Percentiles rank a stretch among this genome's conserved stretches.
These are phyloP conservation scores for Cordia subcordata DNA, from an alignment of 257 asterid genomes.

Conservation along the genomic window DNA sequence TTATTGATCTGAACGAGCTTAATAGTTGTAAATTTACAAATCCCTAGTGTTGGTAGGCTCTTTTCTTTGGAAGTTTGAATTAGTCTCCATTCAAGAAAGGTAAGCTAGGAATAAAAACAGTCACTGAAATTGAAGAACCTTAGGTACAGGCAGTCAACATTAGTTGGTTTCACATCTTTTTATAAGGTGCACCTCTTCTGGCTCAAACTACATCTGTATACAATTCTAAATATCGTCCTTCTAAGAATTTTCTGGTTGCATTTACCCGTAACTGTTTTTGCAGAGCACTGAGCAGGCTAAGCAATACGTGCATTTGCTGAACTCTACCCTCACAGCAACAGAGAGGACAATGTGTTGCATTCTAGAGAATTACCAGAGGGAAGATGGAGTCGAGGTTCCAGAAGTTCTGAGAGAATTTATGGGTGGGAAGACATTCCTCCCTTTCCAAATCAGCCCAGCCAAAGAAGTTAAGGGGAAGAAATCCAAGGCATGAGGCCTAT, in stretches of 20 bases:
- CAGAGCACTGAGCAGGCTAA: conserved; percentile 73
- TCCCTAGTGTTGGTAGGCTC: too few relatives aligned
- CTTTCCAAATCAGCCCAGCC: conserved; percentile 41
- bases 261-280: conserved; percentile 12
- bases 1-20: too few relatives aligned
- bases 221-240: background rate
- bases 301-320: conserved; percentile 85
- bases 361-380: conserved; percentile 84
- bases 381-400: conserved; percentile 86
- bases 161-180: too few relatives aligned
- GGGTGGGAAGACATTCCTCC: conserved; percentile 72
- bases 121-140: too few relatives aligned
- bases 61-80: too few relatives aligned
- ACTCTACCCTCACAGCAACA: conserved; percentile 92
- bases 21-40: too few relatives aligned
- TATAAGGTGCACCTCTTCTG: too few relatives aligned
- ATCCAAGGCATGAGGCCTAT: conserved; percentile 26
- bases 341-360: conserved; percentile 92
- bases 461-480: conserved; percentile 69
- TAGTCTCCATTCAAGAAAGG: too few relatives aligned
- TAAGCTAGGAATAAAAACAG: too few relatives aligned
- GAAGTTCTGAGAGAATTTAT: conserved; percentile 60
- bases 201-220: too few relatives aligned
- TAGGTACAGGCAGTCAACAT: too few relatives aligned
- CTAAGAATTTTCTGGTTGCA: background rate